These are phyloP conservation scores for Agroathelia rolfsii DNA, from an alignment of 1,284 basidiomycete genomes.

Conservation along the genomic window DNA sequence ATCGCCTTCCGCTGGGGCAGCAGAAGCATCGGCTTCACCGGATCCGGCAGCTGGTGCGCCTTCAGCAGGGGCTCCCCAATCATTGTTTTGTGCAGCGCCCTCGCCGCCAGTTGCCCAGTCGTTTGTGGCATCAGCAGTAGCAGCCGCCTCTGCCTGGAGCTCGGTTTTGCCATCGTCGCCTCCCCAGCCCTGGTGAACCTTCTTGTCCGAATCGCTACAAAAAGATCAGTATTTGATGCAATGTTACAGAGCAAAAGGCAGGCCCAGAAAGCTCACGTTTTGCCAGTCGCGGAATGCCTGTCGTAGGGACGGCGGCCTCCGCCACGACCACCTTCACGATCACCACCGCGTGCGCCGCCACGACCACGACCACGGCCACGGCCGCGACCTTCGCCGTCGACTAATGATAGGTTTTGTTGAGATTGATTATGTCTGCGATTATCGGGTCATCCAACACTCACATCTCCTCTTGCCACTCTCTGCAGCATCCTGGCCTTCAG, in stretches of 20 bases:
- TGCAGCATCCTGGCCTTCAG: conserved; percentile 22
- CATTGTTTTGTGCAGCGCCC: conserved; percentile 21
- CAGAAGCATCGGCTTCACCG: conserved; percentile 30
- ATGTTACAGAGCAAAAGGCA: conserved; percentile 5
- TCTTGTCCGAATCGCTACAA: conserved; percentile 81
- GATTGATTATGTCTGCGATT: conserved; percentile 11
- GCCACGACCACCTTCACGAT: conserved; percentile 33
- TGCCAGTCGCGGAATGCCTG: conserved; percentile 77
- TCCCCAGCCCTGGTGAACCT: conserved; percentile 87
- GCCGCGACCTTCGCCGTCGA: conserved; percentile 37
- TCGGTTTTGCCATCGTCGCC: conserved; percentile 77
- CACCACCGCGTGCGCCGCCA: conserved; percentile 34
- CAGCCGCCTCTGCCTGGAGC: conserved; percentile 68
- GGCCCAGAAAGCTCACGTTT: conserved; percentile 40
- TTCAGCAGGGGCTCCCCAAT: conserved; percentile 22
- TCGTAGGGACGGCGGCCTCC: conserved; percentile 68
- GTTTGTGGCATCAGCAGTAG: conserved; percentile 33
- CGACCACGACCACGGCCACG: conserved; percentile 33
- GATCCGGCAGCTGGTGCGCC: conserved; percentile 32
- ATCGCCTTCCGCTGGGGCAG: conserved; percentile 17
- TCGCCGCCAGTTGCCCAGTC: conserved; percentile 15
- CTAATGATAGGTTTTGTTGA: conserved; percentile 19
- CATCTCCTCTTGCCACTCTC: conserved; percentile 41
- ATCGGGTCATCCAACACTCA: conserved; percentile 23
- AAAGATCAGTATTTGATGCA: conserved; percentile 9